A percentile compares a stretch with the other conserved stretches of the same genome.
Evolutionary conservation across 2,329 filamentous ascomycete genomes (phyloP).

Genomic region (Canariomyces notabilis): DNA sequence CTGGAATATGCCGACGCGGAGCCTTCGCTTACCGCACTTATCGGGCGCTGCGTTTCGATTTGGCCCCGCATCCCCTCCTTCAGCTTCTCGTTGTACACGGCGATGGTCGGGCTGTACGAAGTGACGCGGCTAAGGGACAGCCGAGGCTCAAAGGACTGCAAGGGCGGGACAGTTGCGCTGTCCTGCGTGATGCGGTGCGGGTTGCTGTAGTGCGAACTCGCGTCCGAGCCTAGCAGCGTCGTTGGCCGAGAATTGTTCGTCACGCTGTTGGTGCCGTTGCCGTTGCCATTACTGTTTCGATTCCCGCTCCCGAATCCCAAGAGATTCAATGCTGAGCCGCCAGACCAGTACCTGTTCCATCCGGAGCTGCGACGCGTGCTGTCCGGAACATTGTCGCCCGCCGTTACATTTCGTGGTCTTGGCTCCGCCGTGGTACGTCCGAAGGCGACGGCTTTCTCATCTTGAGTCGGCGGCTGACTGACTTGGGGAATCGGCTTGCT

Average conservation of each 20-base stretch:
- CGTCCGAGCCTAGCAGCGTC: conserved; percentile 51
- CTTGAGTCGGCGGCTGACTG: conserved; percentile 31
- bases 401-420: conserved; percentile 32
- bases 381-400: conserved; percentile 34
- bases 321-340: conserved; percentile 63
- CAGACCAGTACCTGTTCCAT: conserved; percentile 75
- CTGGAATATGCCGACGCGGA: conserved; percentile 54
- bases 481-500: conserved; percentile 55
- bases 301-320: conserved; percentile 51
- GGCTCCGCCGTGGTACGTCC: conserved; percentile 29
- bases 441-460: conserved; percentile 40
- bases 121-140: conserved; percentile 61
- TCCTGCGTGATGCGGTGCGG: conserved; percentile 53
- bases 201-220: conserved; percentile 50
- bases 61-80: conserved; percentile 56
- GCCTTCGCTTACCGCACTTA: conserved; percentile 41
- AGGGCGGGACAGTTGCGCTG: conserved; percentile 65
- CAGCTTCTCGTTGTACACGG: conserved; percentile 50
- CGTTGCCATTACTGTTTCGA: conserved; percentile 23
- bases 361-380: conserved; percentile 59
- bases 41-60: conserved; percentile 49
- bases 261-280: conserved; percentile 26
- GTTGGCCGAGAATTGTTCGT: conserved; percentile 36
- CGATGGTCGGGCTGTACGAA: conserved; percentile 65
- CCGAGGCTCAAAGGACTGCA: conserved; percentile 58